Conservation (phyloP, 2,329 filamentous ascomycete genomes). For the Verruconis gallopava region DNA sequence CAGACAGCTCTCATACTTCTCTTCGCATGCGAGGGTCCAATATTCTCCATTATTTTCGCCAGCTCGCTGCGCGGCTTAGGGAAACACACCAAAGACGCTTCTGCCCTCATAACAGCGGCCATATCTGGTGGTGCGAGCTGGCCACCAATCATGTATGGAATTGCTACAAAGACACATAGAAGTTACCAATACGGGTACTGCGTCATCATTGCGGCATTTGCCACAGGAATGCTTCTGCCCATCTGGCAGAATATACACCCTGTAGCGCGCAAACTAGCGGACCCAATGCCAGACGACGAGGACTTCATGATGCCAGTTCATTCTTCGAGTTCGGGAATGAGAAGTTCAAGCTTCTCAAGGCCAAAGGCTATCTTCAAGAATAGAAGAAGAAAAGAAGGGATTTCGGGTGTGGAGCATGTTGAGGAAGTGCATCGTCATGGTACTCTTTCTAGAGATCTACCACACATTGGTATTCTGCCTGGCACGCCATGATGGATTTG, state of each 20-base stretch:
- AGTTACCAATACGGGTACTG: slow-evolving; percentile 36
- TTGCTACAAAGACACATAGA: slow-evolving; percentile 16
- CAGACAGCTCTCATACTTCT: slow-evolving; percentile 30
- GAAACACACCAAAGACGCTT: slow-evolving; percentile 43
- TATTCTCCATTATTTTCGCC: slow-evolving; percentile 47
- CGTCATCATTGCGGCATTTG: slow-evolving; percentile 40
- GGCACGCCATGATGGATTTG: too few relatives aligned
- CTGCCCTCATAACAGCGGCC: slow-evolving; percentile 39
- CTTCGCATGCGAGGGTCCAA: slow-evolving; percentile 48
- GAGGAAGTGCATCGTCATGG: too few relatives aligned
- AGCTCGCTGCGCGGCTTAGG: slow-evolving; percentile 46
- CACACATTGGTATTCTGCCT: too few relatives aligned
- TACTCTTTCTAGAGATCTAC: too few relatives aligned
- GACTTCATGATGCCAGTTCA: too few relatives aligned
- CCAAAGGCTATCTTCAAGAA: not conserved
- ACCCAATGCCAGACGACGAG: slow-evolving; percentile 2
- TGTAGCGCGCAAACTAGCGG: not conserved
- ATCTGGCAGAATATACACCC: slow-evolving; percentile 5
- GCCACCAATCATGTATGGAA: slow-evolving; percentile 40
- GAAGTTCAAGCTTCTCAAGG: too few relatives aligned
- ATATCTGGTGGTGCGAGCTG: slow-evolving; percentile 42
- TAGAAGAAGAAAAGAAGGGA: not conserved
- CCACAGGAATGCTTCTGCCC: slow-evolving; percentile 23
- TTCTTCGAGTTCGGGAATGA: not conserved
- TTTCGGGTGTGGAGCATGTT: not conserved